Base-by-base conservation (phyloP, 495 filamentous ascomycete species). In the Sporormia fimetaria region DNA sequence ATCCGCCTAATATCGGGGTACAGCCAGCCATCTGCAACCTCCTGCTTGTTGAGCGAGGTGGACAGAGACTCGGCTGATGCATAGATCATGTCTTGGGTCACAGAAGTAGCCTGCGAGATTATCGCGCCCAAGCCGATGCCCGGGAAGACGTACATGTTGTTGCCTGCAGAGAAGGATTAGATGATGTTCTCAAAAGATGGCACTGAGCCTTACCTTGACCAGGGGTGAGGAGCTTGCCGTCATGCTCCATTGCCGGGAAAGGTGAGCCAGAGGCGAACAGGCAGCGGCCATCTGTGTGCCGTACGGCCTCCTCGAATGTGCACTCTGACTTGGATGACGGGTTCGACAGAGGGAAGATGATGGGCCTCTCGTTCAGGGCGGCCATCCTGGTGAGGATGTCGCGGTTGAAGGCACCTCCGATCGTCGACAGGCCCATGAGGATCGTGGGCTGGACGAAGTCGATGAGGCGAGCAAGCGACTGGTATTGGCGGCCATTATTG, bases 91-190 rank as follows among this genome's bases (percentile, higher is more conserved):
- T 78, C 78, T 59, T 98, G 86, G 23, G 90, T 95, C 47, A 98
- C 75, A 52, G 76, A 77, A 56, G 80, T 80, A 29, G 84, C 72
- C 68, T 94, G 88, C 67, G 77, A 79, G 26, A 98, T 78, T 56
- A 98, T 94, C 44, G 88, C 84, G 42, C 87, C 90, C 22, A 96
- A 76, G 24, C 90, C 90, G 46, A 98, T 87, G 56, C 90, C 90
- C 2, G 90, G 90, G 76, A 98, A 98, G 33, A 98, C 86, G 52
- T 95, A 98, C 67, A 83, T 81, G 67, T 92, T 92, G 70, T 81
- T 82, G 33, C 71, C 60, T 64, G 24, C 14, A 18, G 4, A 22
- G 10, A 26, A n/a, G n/a, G 3, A 24, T 41, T 28, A 23, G 22
- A 27, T 43, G 26, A 11, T 22, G 11, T n/a, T n/a, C n/a, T n/a